Evolutionary conservation across 805 yeast species (phyloP).

Genomic region (Metahyphopichia silvanorum): DNA sequence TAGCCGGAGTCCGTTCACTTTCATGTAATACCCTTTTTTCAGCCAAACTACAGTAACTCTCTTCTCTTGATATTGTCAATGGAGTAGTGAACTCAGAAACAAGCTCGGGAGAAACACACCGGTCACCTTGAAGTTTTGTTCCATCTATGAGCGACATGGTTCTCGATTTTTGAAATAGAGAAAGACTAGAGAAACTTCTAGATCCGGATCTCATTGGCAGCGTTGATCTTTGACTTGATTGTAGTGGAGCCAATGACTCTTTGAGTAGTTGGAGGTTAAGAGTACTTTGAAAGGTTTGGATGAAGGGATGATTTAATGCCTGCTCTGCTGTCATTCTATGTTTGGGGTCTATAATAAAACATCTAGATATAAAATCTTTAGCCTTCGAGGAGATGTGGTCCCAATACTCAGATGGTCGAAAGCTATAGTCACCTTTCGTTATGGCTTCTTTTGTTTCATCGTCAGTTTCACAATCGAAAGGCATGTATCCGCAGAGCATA

Average conservation of each 20-base stretch:
- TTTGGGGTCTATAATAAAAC: conserved; percentile 46
- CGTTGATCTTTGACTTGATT: conserved; percentile 2
- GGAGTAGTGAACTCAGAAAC: conserved; percentile 25
- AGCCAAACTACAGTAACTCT: too few species aligned
- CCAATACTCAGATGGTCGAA: conserved; percentile 63
- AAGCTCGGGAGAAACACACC: conserved; percentile 23
- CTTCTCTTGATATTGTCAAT: conserved; percentile 4
- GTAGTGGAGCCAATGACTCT: conserved; percentile 1
- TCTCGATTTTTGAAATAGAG: conserved; percentile 11
- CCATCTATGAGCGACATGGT: conserved; percentile 9
- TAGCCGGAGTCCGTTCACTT: too few species aligned
- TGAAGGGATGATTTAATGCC: conserved; percentile 44
- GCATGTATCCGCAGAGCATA: conserved; percentile 70
- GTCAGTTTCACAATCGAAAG: conserved; percentile 72
- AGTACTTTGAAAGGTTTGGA: conserved; percentile 5
- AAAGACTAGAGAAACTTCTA: conserved; percentile 5
- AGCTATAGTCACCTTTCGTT: conserved; percentile 51
- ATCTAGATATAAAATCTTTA: conserved; percentile 52
- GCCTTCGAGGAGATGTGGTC: conserved; percentile 48
- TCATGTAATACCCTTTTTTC: too few species aligned
- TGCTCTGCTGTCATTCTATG: conserved; percentile 46
- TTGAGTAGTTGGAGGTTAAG: neutral
- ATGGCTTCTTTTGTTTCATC: conserved; percentile 67
- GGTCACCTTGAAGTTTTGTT: conserved; percentile 18
- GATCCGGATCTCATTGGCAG: neutral